Evolutionary conservation across 106 monocot species (phyloP), one percentile per base, ranked within the genome.

Genomic region (Posidonia australis): DNA sequence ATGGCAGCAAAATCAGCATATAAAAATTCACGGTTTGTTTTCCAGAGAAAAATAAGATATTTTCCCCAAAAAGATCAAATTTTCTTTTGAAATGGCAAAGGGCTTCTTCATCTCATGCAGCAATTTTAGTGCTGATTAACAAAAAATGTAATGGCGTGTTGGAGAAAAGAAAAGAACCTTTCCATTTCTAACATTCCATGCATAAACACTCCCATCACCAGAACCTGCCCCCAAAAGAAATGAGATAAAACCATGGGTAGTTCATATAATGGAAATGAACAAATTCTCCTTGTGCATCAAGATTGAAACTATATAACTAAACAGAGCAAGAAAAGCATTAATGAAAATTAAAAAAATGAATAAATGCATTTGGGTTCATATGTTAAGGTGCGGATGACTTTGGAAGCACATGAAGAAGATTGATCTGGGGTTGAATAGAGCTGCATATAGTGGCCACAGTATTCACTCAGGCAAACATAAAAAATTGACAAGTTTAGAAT

Each of bases 161-260:
- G n/a, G n/a, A n/a, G n/a, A n/a, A 10, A 61, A 64, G 54, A 46
- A 31, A 17, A 14, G 14, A 77, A 88, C 91, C 62, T 87, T 98
- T 63, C 87, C 87, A 69, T 80, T 78, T 73, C 77, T 76, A 46
- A 91, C 77, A 70, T 80, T 98, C 85, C 87, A 98, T 20, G 78
- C 98, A 91, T 79, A 76, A 26, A 98, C 78, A 60, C 91, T 91
- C 23, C 98, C 98, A 76, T 98, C 98, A 58, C 98, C 98, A 42
- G 90, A 98, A 56, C 98, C 98, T 98, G 72, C 18, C n/a, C n/a
- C n/a, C 5, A 68, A 5, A 46, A 51, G 30, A 69, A 29, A 0
- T 21, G 53, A 64, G 17, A 45, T 1, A 58, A 5, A 36, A 36
- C 7, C 5, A 36, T 36, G 36, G 5, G 5, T 4, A 7, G 2